A percentile compares a stretch with the other conserved stretches of the same genome.
phyloP scores from a whole-genome alignment of 352 stramenopile species.

The Phytopythium mirpurense region DNA sequence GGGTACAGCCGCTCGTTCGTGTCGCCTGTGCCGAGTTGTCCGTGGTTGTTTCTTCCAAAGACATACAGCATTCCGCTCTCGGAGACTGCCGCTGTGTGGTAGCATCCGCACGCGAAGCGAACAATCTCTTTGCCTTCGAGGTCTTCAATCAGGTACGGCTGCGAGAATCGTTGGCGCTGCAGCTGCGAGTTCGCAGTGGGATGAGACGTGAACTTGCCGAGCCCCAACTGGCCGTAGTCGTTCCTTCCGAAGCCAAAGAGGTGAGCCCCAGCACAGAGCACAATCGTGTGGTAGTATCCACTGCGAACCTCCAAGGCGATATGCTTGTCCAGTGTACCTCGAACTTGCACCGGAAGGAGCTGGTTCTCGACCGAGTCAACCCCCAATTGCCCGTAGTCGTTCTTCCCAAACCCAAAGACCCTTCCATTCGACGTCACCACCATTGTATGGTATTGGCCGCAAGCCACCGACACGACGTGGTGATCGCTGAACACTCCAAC shows the following conservation, averaged over 20 bases:
- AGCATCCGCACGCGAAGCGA: constrained; percentile 86
- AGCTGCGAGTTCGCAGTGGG: constrained; percentile 47
- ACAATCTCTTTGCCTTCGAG: constrained; percentile 84
- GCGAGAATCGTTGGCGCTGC: constrained; percentile 63
- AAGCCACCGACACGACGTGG: constrained; percentile 72
- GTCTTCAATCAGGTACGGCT: constrained; percentile 52
- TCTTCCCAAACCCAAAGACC: constrained; percentile 89
- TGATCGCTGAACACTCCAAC: constrained; percentile 61
- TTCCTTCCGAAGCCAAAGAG: constrained; percentile 90
- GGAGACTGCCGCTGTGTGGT: constrained; percentile 86
- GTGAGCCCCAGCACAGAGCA: constrained; percentile 57
- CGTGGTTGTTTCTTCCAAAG: constrained; percentile 93
- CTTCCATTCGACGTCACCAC: constrained; percentile 62
- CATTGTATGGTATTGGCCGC: constrained; percentile 91
- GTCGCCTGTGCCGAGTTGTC: constrained; percentile 90
- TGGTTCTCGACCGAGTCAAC: constrained; percentile 73
- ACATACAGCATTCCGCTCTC: constrained; percentile 91
- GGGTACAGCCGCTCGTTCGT: constrained; percentile 84
- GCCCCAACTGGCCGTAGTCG: constrained; percentile 91
- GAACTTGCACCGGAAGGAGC: constrained; percentile 43
- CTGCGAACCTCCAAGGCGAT: constrained; percentile 76
- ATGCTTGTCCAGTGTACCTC: constrained; percentile 56
- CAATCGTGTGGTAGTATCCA: constrained; percentile 91
- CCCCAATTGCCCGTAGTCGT: constrained; percentile 92
- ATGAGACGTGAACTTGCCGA: constrained; percentile 43